phyloP scores from a whole-genome alignment of 176 grass and related monocot species.

The Triticum aestivum region DNA sequence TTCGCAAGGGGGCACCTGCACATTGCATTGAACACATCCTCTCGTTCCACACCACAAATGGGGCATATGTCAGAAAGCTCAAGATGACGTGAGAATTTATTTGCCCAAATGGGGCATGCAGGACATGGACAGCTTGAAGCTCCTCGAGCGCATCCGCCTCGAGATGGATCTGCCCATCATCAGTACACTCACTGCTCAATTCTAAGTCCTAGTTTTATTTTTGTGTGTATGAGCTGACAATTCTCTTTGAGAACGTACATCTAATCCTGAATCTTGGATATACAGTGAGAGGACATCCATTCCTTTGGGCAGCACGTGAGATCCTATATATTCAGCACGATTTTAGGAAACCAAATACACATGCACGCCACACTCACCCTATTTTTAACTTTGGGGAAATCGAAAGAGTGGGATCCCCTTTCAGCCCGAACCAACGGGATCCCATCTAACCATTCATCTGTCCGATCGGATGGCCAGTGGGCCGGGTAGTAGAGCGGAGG shows the following conservation, averaged over 20 bases:
- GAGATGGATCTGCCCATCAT: slow-evolving; percentile 47
- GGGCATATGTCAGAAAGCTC: too few relatives aligned
- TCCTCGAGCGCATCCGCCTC: slow-evolving; percentile 42
- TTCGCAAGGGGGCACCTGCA: too few relatives aligned
- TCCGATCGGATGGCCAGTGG: neutral
- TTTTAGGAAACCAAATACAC: neutral
- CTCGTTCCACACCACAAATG: too few relatives aligned
- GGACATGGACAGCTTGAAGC: slow-evolving; percentile 62
- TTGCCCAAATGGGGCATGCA: neutral
- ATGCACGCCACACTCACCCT: neutral
- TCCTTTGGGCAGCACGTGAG: neutral
- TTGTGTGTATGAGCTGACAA: neutral
- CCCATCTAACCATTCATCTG: neutral
- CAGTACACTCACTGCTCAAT: slow-evolving; percentile 28
- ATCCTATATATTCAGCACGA: neutral
- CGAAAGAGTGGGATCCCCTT: neutral
- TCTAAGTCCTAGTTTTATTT: neutral
- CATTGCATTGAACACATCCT: too few relatives aligned
- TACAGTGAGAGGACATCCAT: neutral
- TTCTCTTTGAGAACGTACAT: too few relatives aligned
- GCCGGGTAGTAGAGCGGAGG: too few relatives aligned
- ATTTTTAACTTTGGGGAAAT: neutral
- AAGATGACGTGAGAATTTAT: too few relatives aligned
- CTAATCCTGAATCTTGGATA: too few relatives aligned
- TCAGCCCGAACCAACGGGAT: neutral